Conservation (phyloP, 805 yeast species). For the Saturnispora silvae region DNA sequence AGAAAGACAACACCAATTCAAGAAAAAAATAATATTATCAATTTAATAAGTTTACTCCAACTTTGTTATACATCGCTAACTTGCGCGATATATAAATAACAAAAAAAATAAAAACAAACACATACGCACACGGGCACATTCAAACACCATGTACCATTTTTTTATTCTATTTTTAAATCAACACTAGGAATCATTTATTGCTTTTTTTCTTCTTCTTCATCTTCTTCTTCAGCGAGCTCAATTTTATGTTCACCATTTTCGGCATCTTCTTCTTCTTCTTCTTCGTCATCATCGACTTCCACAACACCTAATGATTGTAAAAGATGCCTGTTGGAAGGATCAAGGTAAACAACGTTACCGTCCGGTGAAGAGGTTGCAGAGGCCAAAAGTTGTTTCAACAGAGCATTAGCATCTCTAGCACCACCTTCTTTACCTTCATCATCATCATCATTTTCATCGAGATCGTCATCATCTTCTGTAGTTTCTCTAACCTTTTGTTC, state of each 20-base stretch:
- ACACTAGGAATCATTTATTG: too few species aligned
- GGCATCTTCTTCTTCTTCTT: conserved; percentile 19
- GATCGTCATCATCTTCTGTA: conserved; percentile 18
- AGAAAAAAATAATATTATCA: too few species aligned
- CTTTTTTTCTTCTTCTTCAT: too few species aligned
- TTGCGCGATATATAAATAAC: too few species aligned
- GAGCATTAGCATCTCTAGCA: conserved; percentile 18
- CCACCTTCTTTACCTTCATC: conserved; percentile 9
- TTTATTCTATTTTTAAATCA: too few species aligned
- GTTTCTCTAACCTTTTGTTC: conserved; percentile 28
- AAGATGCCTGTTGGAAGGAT: conserved; percentile 54
- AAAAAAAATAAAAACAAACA: too few species aligned
- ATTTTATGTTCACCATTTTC: conserved; percentile 15
- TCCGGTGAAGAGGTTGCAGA: conserved; percentile 43
- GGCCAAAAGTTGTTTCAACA: conserved; percentile 25
- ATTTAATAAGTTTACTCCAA: too few species aligned
- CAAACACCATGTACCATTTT: too few species aligned
- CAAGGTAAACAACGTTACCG: conserved; percentile 56
- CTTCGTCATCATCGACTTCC: conserved; percentile 24
- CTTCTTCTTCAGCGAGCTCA: conserved; percentile 3
- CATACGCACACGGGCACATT: too few species aligned
- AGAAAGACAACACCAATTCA: too few species aligned
- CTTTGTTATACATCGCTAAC: too few species aligned
- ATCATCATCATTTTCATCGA: conserved; percentile 12
- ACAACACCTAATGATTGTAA: conserved; percentile 40